Evolutionary conservation across 106 monocot species (phyloP).

Genomic region (Apostasia shenzhenica): DNA sequence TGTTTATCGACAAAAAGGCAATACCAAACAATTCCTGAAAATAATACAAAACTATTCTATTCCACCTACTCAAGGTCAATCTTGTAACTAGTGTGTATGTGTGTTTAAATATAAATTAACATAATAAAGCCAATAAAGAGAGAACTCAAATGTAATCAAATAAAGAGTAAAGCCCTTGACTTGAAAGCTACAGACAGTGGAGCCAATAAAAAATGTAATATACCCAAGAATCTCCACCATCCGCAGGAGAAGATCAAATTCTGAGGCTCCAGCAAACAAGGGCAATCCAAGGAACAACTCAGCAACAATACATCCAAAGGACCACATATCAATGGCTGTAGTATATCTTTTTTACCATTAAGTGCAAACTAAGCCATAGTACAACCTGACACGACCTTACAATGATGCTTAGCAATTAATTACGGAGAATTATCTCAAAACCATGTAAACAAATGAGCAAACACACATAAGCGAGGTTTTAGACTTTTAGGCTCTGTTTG

Average conservation of each 20-base stretch:
- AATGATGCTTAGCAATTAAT: background rate
- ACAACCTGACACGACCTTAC: background rate
- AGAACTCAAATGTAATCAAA: background rate
- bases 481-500: too few species aligned
- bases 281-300: constrained; percentile 95
- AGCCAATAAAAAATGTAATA: background rate
- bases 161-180: background rate
- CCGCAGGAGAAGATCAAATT: constrained; percentile 85
- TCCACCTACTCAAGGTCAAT: too few species aligned
- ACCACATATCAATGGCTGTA: constrained; percentile 98
- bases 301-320: constrained; percentile 92
- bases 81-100: too few species aligned
- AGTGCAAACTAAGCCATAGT: constrained; percentile 19
- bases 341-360: constrained; percentile 74
- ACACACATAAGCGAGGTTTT: too few species aligned
- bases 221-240: constrained; percentile 90
- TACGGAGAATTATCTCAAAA: too few species aligned
- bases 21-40: too few species aligned
- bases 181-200: background rate
- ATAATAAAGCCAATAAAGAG: background rate
- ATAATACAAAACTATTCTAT: too few species aligned
- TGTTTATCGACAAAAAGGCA: too few species aligned
- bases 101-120: too few species aligned
- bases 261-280: constrained; percentile 90
- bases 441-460: background rate